Conservation (phyloP, 176 grass and related monocot genomes). For the Paspalum notatum region DNA sequence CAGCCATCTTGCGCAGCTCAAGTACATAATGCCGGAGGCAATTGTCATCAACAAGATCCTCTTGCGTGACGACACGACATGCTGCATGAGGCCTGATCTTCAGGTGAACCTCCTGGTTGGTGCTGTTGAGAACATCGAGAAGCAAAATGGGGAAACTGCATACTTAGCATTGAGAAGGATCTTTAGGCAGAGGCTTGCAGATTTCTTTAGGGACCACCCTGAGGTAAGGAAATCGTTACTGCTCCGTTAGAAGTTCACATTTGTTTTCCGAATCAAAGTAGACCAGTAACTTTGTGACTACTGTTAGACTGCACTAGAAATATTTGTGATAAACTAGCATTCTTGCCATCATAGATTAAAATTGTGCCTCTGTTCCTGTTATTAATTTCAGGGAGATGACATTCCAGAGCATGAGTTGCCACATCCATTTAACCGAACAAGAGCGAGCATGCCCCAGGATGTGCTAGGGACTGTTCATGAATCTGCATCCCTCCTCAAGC, state of each 20-base stretch:
- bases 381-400: slow-evolving; percentile 65
- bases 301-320: too few relatives aligned
- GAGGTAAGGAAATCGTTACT: slow-evolving; percentile 53
- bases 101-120: slow-evolving; percentile 66
- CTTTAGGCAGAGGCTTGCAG: slow-evolving; percentile 79
- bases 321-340: not conserved
- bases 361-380: slow-evolving; percentile 10
- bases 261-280: slow-evolving; percentile 1
- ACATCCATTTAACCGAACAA: slow-evolving; percentile 63
- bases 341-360: not conserved
- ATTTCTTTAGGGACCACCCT: slow-evolving; percentile 72
- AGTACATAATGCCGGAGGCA: slow-evolving; percentile 74
- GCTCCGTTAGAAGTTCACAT: not conserved
- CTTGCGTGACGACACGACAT: slow-evolving; percentile 67
- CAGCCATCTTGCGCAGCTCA: slow-evolving; percentile 75
- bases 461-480: slow-evolving; percentile 24
- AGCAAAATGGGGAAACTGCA: slow-evolving; percentile 64
- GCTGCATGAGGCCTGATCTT: slow-evolving; percentile 85
- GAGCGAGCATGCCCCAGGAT: slow-evolving; percentile 1
- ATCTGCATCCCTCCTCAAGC: not conserved
- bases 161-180: slow-evolving; percentile 63
- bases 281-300: not conserved
- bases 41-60: slow-evolving; percentile 78
- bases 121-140: slow-evolving; percentile 35
- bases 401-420: slow-evolving; percentile 79